Conservation (phyloP, 2,329 filamentous ascomycete species). For the Aspergillus awamori region DNA sequence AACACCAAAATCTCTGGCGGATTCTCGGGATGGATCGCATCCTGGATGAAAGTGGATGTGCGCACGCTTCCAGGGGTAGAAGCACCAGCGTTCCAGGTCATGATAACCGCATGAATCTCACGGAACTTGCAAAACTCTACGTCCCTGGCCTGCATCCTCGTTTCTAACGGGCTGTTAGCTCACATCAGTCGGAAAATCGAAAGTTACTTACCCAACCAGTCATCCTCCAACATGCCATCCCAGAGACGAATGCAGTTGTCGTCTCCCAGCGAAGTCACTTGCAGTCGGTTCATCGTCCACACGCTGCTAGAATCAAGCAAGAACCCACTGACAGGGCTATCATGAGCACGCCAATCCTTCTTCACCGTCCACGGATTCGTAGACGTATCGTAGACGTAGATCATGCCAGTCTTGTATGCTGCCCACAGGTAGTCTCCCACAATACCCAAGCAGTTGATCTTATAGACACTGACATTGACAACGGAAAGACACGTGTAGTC, state of each 20-base stretch:
- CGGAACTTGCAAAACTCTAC: constrained; percentile 83
- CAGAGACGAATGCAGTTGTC: constrained; percentile 84
- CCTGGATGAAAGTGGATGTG: constrained; percentile 77
- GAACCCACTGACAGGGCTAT: constrained; percentile 77
- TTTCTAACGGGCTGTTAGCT: constrained; percentile 55
- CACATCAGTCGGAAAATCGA: neutral
- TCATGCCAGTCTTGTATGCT: constrained; percentile 89
- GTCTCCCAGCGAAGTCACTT: constrained; percentile 83
- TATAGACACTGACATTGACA: constrained; percentile 87
- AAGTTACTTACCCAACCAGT: constrained; percentile 71
- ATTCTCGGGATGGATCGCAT: constrained; percentile 73
- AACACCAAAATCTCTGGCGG: constrained; percentile 91
- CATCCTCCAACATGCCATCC: constrained; percentile 91
- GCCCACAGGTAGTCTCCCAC: constrained; percentile 87
- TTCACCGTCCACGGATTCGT: constrained; percentile 83
- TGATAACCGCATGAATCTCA: constrained; percentile 74
- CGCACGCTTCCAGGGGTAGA: constrained; percentile 83
- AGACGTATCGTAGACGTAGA: constrained; percentile 86
- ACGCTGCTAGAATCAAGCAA: constrained; percentile 77
- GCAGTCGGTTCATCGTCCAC: constrained; percentile 80
- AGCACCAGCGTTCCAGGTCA: constrained; percentile 98
- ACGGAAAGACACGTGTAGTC: constrained; percentile 78
- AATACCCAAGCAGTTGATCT: constrained; percentile 84
- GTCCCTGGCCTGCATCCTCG: constrained; percentile 82
- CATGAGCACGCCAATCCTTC: constrained; percentile 94